Base-by-base conservation (phyloP, 176 grass and related monocot genomes). In the Alopecurus myosuroides region DNA sequence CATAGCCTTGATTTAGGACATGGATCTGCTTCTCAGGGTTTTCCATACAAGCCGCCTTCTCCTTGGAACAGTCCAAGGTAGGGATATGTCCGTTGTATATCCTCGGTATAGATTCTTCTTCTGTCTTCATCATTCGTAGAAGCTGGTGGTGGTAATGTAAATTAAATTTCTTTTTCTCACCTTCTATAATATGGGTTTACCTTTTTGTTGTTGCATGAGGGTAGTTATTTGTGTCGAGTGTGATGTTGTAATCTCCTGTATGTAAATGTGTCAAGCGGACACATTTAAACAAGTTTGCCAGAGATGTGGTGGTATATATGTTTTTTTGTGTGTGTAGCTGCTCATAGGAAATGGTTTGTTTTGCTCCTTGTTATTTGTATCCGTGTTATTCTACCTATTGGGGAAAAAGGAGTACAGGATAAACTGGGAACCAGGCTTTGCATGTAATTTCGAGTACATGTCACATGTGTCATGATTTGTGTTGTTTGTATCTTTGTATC, bases 1-100 rank as follows among this genome's bases (percentile, higher is more conserved):
- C 94, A 97, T 85, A 94, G 94, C 67, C 97, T 99, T 18, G 94
- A 99, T 86, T 89, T 99, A 51, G 91, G 91, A 44, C 92, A 92
- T 84, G 93, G 91, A 40, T 81, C 84, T 74, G 84, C 90, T 64
- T 85, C 88, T 8, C 97, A 97, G 77, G 84, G 88, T 75, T 89
- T 91, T 72, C 73, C 88, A 68, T 97, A 66, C 82, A 99, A 94
- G 80, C 81, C 91, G 2, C 88, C 97, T 8, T 89, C 94, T 70
- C 91, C 94, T 68, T 89, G 93, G 96, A 96, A 92, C 85, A 88
- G 87, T 48, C 97, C 90, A 76, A 94, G 88, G 86, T 94, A 89
- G 94, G 94, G 84, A 85, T 74, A 85, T 68, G 64, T 0, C 68
- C 81, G 42, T 80, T 91, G 85, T 87, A 84, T 80, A 87, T 91